phyloP scores from a whole-genome alignment of 371 early-diverging fungal species.

The Mucor circinelloides region DNA sequence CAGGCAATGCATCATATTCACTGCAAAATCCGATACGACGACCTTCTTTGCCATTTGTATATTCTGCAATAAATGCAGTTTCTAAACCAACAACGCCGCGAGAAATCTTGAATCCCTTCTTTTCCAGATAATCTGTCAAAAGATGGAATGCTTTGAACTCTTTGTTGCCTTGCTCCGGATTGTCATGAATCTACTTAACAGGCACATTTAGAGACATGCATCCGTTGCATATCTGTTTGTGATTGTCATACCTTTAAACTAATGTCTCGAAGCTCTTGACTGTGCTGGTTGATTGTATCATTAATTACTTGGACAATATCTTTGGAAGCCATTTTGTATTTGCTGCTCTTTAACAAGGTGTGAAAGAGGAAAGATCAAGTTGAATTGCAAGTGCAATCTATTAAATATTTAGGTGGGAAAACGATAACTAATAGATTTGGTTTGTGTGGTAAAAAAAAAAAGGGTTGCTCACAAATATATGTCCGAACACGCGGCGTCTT shows the following conservation, averaged over 20 bases:
- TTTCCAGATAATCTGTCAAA: slow-evolving; percentile 61
- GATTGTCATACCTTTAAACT: slow-evolving; percentile 20
- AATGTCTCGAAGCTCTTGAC: slow-evolving; percentile 22
- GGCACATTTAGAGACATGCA: not conserved
- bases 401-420: not conserved
- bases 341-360: not conserved
- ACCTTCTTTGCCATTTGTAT: slow-evolving; percentile 39
- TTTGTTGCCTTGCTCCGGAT: slow-evolving; percentile 65
- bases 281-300: slow-evolving; percentile 12
- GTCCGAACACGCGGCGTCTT: not conserved
- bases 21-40: slow-evolving; percentile 58
- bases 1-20: slow-evolving; percentile 74
- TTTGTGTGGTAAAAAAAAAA: not conserved
- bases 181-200: slow-evolving; percentile 52
- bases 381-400: not conserved
- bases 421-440: not conserved
- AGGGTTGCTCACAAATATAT: not conserved
- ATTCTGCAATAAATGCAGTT: slow-evolving; percentile 70
- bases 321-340: slow-evolving; percentile 3
- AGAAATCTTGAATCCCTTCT: slow-evolving; percentile 56
- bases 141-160: slow-evolving; percentile 55
- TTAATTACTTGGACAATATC: slow-evolving; percentile 9
- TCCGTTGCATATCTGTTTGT: not conserved
- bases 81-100: slow-evolving; percentile 56
- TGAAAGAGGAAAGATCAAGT: not conserved